Conservation (phyloP, 495 filamentous ascomycete species). For the Penicillium bialowiezense region DNA sequence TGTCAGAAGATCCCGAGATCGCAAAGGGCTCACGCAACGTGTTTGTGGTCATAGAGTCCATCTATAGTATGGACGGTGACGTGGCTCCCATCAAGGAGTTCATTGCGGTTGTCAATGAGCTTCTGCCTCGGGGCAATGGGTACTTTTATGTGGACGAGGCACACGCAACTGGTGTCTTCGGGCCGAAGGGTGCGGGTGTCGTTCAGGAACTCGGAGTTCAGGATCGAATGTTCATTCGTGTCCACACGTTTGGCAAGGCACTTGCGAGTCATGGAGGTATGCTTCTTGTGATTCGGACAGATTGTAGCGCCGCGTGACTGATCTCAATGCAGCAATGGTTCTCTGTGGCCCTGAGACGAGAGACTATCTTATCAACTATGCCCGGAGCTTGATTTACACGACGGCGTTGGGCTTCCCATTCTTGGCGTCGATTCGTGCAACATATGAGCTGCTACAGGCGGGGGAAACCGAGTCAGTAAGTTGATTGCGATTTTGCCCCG, state of each 20-base stretch:
- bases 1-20: conserved; percentile 29
- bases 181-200: conserved; percentile 59
- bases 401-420: conserved; percentile 49
- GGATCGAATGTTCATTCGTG: conserved; percentile 60
- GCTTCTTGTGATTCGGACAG: conserved; percentile 16
- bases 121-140: conserved; percentile 57
- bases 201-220: conserved; percentile 68
- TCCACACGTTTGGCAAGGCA: conserved; percentile 78
- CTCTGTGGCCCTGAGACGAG: conserved; percentile 42
- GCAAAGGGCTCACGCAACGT: conserved; percentile 35
- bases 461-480: conserved; percentile 42
- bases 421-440: conserved; percentile 44
- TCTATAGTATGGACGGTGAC: conserved; percentile 90
- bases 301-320: background rate
- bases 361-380: conserved; percentile 46
- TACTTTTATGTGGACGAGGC: conserved; percentile 79
- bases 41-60: conserved; percentile 67
- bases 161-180: conserved; percentile 68
- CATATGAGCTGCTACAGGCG: conserved; percentile 41
- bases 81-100: conserved; percentile 61
- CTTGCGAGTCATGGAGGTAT: conserved; percentile 70
- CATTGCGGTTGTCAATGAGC: conserved; percentile 50
- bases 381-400: conserved; percentile 47
- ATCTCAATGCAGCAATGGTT: conserved; percentile 33
- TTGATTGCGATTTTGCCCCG: background rate